Conservation (phyloP, 2,329 filamentous ascomycete species). For the Alternaria incomplexa region DNA sequence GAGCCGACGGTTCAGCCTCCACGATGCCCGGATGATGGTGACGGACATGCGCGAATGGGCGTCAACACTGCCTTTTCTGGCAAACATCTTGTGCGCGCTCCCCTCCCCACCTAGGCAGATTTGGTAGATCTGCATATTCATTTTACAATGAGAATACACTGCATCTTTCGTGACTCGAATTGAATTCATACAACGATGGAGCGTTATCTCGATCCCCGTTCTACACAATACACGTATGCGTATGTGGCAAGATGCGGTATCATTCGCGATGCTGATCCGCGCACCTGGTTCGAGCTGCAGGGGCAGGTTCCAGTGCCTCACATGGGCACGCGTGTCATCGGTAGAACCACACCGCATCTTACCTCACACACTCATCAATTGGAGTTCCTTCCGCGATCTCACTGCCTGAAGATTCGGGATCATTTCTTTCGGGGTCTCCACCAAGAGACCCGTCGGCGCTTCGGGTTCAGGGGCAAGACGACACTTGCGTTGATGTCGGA, state of each 20-base stretch:
- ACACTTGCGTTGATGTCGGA: neutral
- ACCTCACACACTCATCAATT: neutral
- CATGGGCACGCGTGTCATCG: neutral
- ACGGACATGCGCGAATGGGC: neutral
- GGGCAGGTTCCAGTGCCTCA: neutral
- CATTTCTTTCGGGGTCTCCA: neutral
- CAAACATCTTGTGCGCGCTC: neutral
- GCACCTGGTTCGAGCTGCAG: slow-evolving; percentile 3
- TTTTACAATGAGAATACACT: neutral
- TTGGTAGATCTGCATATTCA: neutral
- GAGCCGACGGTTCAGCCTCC: neutral
- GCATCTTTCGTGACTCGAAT: neutral
- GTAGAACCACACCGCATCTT: neutral
- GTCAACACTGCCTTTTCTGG: neutral
- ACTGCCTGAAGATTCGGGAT: neutral
- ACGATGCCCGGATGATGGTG: neutral
- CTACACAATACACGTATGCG: neutral
- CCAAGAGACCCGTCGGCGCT: neutral
- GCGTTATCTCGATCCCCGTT: neutral
- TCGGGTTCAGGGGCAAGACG: neutral
- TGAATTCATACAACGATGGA: neutral
- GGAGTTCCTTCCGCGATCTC: neutral
- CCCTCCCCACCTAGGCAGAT: neutral
- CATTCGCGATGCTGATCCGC: neutral
- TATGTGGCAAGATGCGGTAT: neutral